Evolutionary conservation across 306 rosid species (phyloP).

Genomic region (Oemleria cerasiformis): DNA sequence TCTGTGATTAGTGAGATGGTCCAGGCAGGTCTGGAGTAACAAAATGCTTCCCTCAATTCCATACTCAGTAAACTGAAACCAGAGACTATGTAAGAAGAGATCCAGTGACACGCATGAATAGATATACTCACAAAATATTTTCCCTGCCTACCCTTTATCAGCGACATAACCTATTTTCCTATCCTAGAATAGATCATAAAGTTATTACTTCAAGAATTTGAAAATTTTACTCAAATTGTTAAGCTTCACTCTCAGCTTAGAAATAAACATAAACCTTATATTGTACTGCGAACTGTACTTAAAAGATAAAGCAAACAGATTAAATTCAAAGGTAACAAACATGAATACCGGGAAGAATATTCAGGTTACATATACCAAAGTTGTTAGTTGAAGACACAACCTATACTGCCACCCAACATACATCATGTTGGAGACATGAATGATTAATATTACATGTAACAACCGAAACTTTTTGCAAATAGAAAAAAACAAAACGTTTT

Average conservation of each 20-base stretch:
- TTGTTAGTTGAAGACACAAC: not conserved
- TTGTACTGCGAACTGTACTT: not conserved
- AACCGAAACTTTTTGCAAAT: not conserved
- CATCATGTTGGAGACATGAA: not conserved
- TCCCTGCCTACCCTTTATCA: not conserved
- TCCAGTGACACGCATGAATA: constrained; percentile 16
- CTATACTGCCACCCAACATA: not conserved
- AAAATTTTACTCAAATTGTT: not conserved
- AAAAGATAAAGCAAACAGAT: not conserved
- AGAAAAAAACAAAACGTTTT: not conserved
- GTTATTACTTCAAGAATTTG: not conserved
- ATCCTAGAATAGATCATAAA: not conserved
- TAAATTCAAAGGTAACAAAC: not conserved
- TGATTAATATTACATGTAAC: not conserved
- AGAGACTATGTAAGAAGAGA: constrained; percentile 19
- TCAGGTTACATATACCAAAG: not conserved
- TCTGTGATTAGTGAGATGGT: constrained; percentile 47
- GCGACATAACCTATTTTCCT: not conserved
- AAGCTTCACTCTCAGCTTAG: not conserved
- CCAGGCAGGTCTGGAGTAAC: constrained; percentile 80
- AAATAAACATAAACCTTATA: not conserved
- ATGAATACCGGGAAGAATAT: not conserved
- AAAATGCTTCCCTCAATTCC: constrained; percentile 81
- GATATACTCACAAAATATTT: not conserved
- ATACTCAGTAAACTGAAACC: constrained; percentile 63